Conservation (phyloP, 352 stramenopile species). For the Globisporangium middletonii region DNA sequence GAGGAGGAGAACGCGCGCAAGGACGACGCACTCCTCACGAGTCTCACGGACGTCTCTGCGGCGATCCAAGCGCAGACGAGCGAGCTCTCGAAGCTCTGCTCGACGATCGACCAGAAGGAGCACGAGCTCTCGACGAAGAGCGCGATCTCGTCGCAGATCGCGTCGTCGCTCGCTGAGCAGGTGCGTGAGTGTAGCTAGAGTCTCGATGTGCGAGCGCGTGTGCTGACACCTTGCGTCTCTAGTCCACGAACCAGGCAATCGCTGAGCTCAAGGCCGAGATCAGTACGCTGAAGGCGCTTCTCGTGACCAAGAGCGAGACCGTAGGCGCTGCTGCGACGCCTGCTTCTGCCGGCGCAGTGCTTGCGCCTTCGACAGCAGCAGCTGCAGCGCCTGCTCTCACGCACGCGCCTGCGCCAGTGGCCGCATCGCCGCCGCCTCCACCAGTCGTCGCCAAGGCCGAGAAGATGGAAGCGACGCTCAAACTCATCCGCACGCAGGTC, state of each 20-base stretch:
- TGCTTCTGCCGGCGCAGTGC: too few species aligned
- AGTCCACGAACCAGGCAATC: slow-evolving; percentile 50
- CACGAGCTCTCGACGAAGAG: slow-evolving; percentile 40
- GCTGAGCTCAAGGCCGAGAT: slow-evolving; percentile 66
- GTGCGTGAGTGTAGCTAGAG: slow-evolving; percentile 2
- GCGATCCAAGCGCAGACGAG: slow-evolving; percentile 64
- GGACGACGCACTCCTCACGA: slow-evolving; percentile 37
- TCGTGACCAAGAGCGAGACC: slow-evolving; percentile 29
- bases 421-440: slow-evolving; percentile 1
- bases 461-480: slow-evolving; percentile 39
- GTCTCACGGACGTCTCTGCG: slow-evolving; percentile 39
- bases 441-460: slow-evolving; percentile 25
- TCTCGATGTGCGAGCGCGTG: neutral
- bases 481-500: slow-evolving; percentile 48
- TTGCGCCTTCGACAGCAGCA: too few species aligned
- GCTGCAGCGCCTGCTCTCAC: neutral
- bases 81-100: slow-evolving; percentile 48
- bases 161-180: slow-evolving; percentile 42
- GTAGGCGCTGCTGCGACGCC: neutral
- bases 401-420: neutral
- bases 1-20: slow-evolving; percentile 46
- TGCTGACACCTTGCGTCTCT: too few species aligned
- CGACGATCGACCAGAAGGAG: slow-evolving; percentile 53
- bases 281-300: slow-evolving; percentile 51
- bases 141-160: slow-evolving; percentile 36